Evolutionary conservation across 768 basidiomycete genomes (phyloP).

Genomic region (Pleurotus cornucopiae): DNA sequence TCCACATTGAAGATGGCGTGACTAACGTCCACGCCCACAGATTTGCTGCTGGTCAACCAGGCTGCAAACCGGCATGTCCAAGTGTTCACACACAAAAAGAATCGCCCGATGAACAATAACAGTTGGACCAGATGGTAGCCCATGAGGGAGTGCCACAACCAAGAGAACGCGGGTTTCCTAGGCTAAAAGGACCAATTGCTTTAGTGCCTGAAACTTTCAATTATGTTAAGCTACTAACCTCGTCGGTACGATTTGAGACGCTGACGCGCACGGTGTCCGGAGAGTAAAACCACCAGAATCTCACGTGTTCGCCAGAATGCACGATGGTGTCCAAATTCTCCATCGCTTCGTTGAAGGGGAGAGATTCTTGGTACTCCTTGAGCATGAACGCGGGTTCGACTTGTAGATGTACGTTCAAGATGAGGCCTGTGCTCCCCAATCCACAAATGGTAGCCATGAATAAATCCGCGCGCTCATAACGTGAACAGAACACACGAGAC

Average conservation of each 20-base stretch:
- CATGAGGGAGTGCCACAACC: constrained; percentile 69
- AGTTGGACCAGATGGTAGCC: constrained; percentile 82
- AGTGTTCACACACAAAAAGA: constrained; percentile 56
- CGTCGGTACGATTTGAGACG: constrained; percentile 67
- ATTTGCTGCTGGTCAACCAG: constrained; percentile 58
- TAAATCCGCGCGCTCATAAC: constrained; percentile 59
- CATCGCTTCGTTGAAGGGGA: constrained; percentile 62
- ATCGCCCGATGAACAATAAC: constrained; percentile 74
- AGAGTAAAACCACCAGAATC: constrained; percentile 94
- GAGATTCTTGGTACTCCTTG: constrained; percentile 61
- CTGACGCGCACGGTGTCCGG: constrained; percentile 68
- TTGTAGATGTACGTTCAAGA: constrained; percentile 71
- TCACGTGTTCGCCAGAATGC: constrained; percentile 77
- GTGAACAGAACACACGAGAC: constrained; percentile 61
- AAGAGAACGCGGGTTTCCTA: constrained; percentile 44
- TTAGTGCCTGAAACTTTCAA: constrained; percentile 5
- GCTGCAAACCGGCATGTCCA: constrained; percentile 60
- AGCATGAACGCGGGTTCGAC: constrained; percentile 83
- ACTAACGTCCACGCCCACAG: constrained; percentile 71
- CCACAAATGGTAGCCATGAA: constrained; percentile 91
- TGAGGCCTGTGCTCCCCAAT: constrained; percentile 85
- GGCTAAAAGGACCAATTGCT: constrained; percentile 33
- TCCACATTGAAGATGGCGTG: constrained; percentile 90
- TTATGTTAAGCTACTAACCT: constrained; percentile 41
- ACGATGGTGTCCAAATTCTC: constrained; percentile 51